Base-by-base conservation (phyloP, 805 yeast species). In the Diddensiella santjacobensis region DNA sequence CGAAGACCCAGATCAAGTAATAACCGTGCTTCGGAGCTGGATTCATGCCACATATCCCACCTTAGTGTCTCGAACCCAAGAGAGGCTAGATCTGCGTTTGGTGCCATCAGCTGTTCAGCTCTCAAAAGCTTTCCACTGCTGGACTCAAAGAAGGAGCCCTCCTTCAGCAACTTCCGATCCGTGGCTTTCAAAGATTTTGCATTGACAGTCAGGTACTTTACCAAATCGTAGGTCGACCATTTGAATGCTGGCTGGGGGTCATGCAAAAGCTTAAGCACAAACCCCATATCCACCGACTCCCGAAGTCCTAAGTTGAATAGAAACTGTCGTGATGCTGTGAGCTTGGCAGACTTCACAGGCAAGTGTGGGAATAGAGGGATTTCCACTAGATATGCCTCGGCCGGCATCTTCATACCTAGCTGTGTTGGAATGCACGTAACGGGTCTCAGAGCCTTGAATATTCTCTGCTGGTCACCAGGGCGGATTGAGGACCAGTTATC, bases 241-340 rank as follows among this genome's bases (percentile, higher is more conserved):
- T 58, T 54, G 6, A 66, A 48, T 15, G 30, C 26, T 3, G 45
- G 44, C 3, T 48, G 49, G 1, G 64, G 51, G 20, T 51, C 50
- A 24, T 58, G 64, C 20, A 70, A 48, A 10, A 61, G 57, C n/a
- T 64, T 56, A 40, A 69, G 54, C 4, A 70, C 71, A 47, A 64
- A 60, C 17, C 58, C 57, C 62, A 70, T 61, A 43, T 68, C 71
- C 13, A 69, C 63, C 1, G 73, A 67, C 50, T 65, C 64, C 22
- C 73, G 61, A 11, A 69, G 56, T 1, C 71, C 71, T 1, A 69
- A 44, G 10, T 47, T 55, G 3, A 52, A 44, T 23, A 70, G 53
- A 40, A 57, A 56, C 11, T 30, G 18, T 15, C 49, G 26, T 3
- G 55, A 45, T 2, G 51, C 53, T 2, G 50, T 37, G 50, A 69